Percentiles rank a stretch among this genome's conserved stretches.
phyloP scores from a whole-genome alignment of 1,284 basidiomycete species.

The Irpex sp. region DNA sequence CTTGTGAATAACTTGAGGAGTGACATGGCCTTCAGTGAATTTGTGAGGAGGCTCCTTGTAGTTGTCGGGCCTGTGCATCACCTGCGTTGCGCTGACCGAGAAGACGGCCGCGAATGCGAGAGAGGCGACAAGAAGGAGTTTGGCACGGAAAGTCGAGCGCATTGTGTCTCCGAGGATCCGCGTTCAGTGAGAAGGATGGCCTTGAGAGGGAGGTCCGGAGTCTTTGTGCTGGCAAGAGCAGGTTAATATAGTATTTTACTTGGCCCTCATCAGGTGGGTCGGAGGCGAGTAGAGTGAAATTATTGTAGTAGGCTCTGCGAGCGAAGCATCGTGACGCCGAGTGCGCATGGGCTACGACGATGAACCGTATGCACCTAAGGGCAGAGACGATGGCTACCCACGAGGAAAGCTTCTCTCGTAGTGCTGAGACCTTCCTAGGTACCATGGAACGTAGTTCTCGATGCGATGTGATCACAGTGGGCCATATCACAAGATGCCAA shows the following conservation, averaged over 20 bases:
- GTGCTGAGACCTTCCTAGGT: not conserved
- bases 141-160: constrained; percentile 17
- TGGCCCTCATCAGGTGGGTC: not conserved
- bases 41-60: constrained; percentile 41
- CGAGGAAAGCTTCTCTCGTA: not conserved
- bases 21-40: constrained; percentile 35
- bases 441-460: not conserved
- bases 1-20: constrained; percentile 40
- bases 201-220: not conserved
- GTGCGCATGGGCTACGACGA: not conserved
- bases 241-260: not conserved
- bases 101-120: constrained; percentile 21
- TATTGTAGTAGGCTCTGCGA: not conserved
- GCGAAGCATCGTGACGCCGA: not conserved
- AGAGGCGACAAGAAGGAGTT: constrained; percentile 19
- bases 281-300: not conserved
- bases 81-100: constrained; percentile 42
- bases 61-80: constrained; percentile 51
- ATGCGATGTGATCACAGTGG: not conserved
- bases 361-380: not conserved
- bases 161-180: constrained; percentile 11
- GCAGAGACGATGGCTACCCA: not conserved
- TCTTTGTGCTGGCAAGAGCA: not conserved
- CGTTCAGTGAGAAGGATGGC: not conserved
- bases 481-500: not conserved